Conservation (phyloP, 192 early-diverging fungal genomes). For the Cladochytrium replicatum region DNA sequence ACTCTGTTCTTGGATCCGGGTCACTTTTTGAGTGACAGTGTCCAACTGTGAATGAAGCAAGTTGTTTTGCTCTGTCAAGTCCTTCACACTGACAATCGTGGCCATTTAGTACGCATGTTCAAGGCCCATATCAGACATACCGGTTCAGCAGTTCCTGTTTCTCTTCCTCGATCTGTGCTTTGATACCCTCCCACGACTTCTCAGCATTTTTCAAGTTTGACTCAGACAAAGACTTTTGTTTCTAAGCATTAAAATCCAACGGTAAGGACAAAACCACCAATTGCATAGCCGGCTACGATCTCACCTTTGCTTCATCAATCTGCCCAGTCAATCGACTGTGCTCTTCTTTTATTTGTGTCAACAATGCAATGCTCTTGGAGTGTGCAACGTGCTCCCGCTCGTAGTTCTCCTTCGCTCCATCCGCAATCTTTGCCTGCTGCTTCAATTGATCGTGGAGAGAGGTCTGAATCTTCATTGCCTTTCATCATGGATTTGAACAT, state of each 20-base stretch:
- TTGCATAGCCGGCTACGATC: conserved; percentile 1
- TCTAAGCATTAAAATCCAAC: conserved; percentile 18
- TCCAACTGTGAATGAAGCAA: conserved; percentile 66
- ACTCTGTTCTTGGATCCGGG: no score
- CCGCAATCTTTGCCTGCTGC: conserved; percentile 33
- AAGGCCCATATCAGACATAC: no score
- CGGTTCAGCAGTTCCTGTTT: no score
- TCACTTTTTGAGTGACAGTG: conserved; percentile 4
- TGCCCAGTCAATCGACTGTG: conserved; percentile 15
- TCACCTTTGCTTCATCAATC: conserved; percentile 4
- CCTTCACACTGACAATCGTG: conserved; percentile 29
- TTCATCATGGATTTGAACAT: conserved; percentile 16
- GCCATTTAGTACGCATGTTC: no score
- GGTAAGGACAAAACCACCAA: no score
- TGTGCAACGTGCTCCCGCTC: conserved; percentile 57
- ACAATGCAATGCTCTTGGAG: conserved; percentile 42
- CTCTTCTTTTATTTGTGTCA: conserved; percentile 26
- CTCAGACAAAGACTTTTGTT: no score
- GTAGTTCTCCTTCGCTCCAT: conserved; percentile 56
- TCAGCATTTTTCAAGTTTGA: conserved; percentile 29
- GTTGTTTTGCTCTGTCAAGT: conserved; percentile 57
- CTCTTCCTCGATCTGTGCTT: conserved; percentile 27
- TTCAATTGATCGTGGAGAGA: conserved; percentile 36
- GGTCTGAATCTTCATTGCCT: conserved; percentile 16
- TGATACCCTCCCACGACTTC: conserved; percentile 34